Conservation (phyloP, 176 grass and related monocot species). For the barley (Hordeum vulgare) region DNA sequence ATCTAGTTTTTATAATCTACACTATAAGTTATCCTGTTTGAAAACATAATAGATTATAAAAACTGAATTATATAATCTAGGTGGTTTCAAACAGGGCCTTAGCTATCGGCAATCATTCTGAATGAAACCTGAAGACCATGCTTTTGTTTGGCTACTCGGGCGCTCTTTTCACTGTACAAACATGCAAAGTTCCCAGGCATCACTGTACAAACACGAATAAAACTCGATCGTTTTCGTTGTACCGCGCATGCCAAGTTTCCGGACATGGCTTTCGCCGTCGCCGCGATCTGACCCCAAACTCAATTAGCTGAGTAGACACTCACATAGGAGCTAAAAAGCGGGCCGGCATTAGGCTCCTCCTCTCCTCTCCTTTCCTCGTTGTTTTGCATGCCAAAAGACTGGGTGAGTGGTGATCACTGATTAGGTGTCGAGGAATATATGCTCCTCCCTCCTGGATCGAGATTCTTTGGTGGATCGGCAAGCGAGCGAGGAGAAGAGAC, state of each 20-base stretch:
- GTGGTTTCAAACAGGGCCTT: no score
- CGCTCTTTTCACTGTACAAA: no score
- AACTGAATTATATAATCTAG: no score
- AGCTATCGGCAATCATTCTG: not conserved
- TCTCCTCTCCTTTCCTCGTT: no score
- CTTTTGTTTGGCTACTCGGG: no score
- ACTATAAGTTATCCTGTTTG: no score
- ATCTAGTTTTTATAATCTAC: no score
- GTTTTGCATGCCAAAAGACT: not conserved
- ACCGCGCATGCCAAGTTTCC: no score
- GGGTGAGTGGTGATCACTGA: conserved; percentile 2
- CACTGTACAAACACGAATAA: no score
- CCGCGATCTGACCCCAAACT: not conserved
- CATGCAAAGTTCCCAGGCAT: no score
- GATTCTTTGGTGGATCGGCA: conserved; percentile 34
- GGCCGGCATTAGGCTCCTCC: conserved; percentile 1
- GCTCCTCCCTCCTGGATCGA: conserved; percentile 24
- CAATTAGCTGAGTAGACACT: not conserved
- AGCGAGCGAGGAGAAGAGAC: conserved; percentile 25
- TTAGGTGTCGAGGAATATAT: conserved; percentile 46
- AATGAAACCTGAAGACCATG: not conserved
- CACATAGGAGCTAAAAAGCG: conserved; percentile 17
- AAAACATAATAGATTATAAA: no score
- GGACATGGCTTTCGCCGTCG: not conserved
- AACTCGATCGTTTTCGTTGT: no score